phyloP scores from a whole-genome alignment of 1,139 yeast species.

The Candida tropicalis region DNA sequence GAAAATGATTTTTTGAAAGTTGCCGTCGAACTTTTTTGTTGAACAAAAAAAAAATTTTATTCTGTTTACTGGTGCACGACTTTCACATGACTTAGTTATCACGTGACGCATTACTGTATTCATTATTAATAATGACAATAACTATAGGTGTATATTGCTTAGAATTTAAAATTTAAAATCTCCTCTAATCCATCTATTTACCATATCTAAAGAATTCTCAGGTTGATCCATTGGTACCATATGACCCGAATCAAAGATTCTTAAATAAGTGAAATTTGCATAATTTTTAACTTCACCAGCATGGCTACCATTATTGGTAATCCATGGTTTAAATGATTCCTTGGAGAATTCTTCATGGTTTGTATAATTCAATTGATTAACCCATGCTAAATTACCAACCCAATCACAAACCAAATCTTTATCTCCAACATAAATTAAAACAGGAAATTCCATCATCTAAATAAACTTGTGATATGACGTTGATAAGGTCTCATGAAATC shows the following conservation, averaged over 20 bases:
- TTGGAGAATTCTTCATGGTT: constrained; percentile 52
- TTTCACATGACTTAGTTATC: too few species aligned
- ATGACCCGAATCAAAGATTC: constrained; percentile 50
- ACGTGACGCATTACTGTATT: too few species aligned
- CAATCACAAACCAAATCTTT: constrained; percentile 84
- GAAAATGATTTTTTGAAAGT: too few species aligned
- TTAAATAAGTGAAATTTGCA: constrained; percentile 45
- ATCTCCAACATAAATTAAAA: constrained; percentile 80
- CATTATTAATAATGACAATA: too few species aligned
- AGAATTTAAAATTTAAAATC: constrained; percentile 18
- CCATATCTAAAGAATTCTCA: constrained; percentile 44
- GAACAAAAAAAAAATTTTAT: too few species aligned
- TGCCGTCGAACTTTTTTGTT: too few species aligned
- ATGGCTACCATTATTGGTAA: constrained; percentile 29
- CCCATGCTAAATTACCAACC: constrained; percentile 82
- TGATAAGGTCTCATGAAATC: constrained; percentile 83
- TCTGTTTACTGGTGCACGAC: too few species aligned
- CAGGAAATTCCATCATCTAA: constrained; percentile 63
- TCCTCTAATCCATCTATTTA: constrained; percentile 41
- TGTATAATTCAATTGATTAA: constrained; percentile 66
- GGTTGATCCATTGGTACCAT: constrained; percentile 54
- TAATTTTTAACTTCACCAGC: constrained; percentile 51
- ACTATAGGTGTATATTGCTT: too few species aligned
- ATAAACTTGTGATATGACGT: constrained; percentile 60
- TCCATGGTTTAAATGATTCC: constrained; percentile 41